Conservation (phyloP, 2,329 filamentous ascomycete species). For the Sphaerulina populicola region DNA sequence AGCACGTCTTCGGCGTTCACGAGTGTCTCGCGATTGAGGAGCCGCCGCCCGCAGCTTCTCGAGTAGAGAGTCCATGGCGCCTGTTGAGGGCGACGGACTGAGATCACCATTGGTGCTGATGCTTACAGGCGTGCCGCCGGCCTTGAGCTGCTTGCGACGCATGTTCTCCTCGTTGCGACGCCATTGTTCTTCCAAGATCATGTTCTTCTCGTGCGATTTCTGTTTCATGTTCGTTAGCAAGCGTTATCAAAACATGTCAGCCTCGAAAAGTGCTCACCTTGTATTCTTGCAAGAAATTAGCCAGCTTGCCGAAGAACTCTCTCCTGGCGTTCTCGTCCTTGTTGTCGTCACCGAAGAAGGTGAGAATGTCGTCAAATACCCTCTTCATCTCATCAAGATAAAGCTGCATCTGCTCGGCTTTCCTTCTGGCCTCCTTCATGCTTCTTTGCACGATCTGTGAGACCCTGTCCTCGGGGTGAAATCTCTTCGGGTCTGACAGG, state of each 20-base stretch:
- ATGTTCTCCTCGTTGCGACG: conserved; percentile 84
- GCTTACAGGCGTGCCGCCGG: conserved; percentile 33
- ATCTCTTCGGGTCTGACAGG: conserved; percentile 90
- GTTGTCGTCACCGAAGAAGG: conserved; percentile 91
- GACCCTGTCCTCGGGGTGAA: conserved; percentile 94
- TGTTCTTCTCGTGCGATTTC: conserved; percentile 90
- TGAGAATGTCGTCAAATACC: conserved; percentile 90
- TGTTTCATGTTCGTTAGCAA: conserved; percentile 25
- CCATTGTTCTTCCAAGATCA: conserved; percentile 68
- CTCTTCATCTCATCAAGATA: conserved; percentile 89
- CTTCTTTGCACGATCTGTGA: conserved; percentile 80
- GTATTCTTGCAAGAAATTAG: conserved; percentile 84
- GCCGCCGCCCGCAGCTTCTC: conserved; percentile 92
- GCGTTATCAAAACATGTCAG: neutral
- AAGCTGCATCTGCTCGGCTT: conserved; percentile 89
- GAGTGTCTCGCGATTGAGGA: conserved; percentile 78
- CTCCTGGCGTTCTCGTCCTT: conserved; percentile 84
- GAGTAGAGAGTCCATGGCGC: conserved; percentile 90
- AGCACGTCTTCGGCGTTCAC: conserved; percentile 78
- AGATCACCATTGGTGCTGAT: conserved; percentile 30
- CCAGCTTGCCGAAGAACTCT: conserved; percentile 92
- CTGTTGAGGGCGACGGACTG: conserved; percentile 56
- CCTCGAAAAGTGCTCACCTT: conserved; percentile 48
- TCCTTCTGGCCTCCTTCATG: conserved; percentile 94
- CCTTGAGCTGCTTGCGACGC: conserved; percentile 74